Evolutionary conservation across 176 grass and related monocot genomes (phyloP).

Genomic region (Puya raimondii): DNA sequence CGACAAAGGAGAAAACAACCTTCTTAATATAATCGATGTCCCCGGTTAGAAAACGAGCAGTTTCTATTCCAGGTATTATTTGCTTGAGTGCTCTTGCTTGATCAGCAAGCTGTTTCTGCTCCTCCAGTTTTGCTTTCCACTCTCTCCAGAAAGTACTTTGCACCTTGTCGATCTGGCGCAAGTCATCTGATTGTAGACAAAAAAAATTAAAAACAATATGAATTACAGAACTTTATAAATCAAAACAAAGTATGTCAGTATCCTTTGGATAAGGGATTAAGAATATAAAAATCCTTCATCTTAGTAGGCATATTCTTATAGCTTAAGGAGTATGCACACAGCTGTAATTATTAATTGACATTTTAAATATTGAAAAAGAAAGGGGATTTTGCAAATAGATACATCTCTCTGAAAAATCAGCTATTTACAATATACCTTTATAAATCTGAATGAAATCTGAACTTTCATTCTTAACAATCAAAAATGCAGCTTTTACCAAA

Average conservation of each 20-base stretch:
- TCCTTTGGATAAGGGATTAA: no score
- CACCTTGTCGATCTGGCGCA: conserved; percentile 54
- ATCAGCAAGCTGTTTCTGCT: conserved; percentile 79
- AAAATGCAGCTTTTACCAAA: no score
- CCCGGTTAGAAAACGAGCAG: conserved; percentile 63
- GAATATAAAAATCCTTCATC: no score
- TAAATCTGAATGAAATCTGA: no score
- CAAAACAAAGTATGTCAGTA: conserved; percentile 7
- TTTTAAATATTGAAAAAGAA: no score
- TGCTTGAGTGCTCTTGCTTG: conserved; percentile 64
- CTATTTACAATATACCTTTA: no score
- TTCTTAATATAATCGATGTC: conserved; percentile 63
- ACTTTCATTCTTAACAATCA: no score
- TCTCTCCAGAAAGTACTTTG: conserved; percentile 83
- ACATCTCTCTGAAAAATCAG: no score
- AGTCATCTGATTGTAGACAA: conserved; percentile 53
- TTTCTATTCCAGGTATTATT: conserved; percentile 70
- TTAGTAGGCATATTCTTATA: no score
- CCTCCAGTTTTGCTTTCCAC: conserved; percentile 88
- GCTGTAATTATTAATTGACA: no score
- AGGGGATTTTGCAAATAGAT: no score
- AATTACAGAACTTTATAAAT: conserved; percentile 7
- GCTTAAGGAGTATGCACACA: no score
- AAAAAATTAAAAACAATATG: conserved; percentile 12
- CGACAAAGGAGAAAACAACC: conserved; percentile 66